Evolutionary conservation across 2,329 filamentous ascomycete genomes (phyloP), one percentile per base, ranked within the genome.

Genomic region (Exophiala lecanii-corni): DNA sequence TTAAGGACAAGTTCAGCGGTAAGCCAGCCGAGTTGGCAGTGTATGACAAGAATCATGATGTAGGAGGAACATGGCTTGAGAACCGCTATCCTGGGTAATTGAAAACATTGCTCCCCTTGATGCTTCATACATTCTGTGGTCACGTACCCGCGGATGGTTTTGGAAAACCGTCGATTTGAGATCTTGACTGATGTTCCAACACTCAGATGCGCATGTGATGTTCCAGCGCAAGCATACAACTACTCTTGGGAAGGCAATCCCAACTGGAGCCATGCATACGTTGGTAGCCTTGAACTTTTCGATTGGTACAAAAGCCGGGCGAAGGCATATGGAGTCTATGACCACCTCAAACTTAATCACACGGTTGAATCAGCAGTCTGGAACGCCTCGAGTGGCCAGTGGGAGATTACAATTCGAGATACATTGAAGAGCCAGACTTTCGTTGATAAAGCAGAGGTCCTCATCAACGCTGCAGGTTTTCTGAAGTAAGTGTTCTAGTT

Each of bases 171-270:
- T n/a, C n/a, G n/a, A n/a, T n/a, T n/a, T n/a, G n/a, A n/a, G n/a
- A n/a, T n/a, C n/a, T n/a, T n/a, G n/a, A n/a, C n/a, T n/a, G n/a
- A n/a, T n/a, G n/a, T n/a, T n/a, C n/a, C n/a, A n/a, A n/a, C n/a
- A n/a, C n/a, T n/a, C n/a, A 26, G 30, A 6, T 33, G 30, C 15
- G 30, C 30, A 6, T 33, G 30, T 33, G 30, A 73, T 51, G 69
- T 72, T 15, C 70, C 69, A 0, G 61, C 61, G 3, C 69, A 72
- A 37, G 67, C 67, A 17, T 73, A 74, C 35, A 69, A 74, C 40
- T 74, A 70, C 47, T 66, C 51, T 80, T 33, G 10, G 12, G 10
- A 13, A 15, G 12, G 12, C 10, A 33, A 33, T 17, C 30, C 30
- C 7, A 13, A 33, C 16, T 33, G 30, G 30, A 33, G 10, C 10